Evolutionary conservation across 2,329 filamentous ascomycete genomes (phyloP), one percentile per base, ranked within the genome.

Genomic region (Claviceps monticola): DNA sequence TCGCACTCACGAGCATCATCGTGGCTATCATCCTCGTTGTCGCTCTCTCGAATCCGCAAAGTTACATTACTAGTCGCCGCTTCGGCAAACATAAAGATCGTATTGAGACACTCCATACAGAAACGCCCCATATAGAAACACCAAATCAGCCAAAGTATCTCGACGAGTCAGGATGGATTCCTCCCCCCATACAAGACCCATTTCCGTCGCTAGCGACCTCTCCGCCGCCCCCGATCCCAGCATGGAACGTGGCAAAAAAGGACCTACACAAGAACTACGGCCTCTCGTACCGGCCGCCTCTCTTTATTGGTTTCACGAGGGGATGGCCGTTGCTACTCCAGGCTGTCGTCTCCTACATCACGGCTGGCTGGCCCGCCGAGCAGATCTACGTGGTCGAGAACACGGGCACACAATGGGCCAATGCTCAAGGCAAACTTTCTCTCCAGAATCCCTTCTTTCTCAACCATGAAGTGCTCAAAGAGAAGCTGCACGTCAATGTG

Each of bases 301-400:
- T 82, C 8, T 66, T 80, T 48, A 78, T 81, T 54, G 74, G 76
- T n/a, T 82, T 81, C 64, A 79, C 77, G 0, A 68, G 76, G 37
- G 72, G 73, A 51, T 79, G 73, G 71, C 71, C 72, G 2, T 65
- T 80, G 52, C 67, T 82, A 1, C 69, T 77, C 14, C 78, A 81
- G 62, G 67, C 71, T 3, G 72, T 81, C 1, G 69, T 78, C 9
- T 73, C 69, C 11, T 82, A 81, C 61, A 73, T 82, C 55, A 74
- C 76, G 1, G 74, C 75, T 2, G 78, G 78, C 48, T 82, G 78
- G 77, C 78, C 77, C 1, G 62, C 74, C 0, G 66, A 67, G 19
- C 71, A 80, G 55, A 79, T 82, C 54, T 75, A 75, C 55, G 72
- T 81, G 2, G 63, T 81, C 29, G 78, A 82, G 58, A 82, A 82